phyloP scores from a whole-genome alignment of 495 filamentous ascomycete genomes.

The Corynascus novoguineensis region DNA sequence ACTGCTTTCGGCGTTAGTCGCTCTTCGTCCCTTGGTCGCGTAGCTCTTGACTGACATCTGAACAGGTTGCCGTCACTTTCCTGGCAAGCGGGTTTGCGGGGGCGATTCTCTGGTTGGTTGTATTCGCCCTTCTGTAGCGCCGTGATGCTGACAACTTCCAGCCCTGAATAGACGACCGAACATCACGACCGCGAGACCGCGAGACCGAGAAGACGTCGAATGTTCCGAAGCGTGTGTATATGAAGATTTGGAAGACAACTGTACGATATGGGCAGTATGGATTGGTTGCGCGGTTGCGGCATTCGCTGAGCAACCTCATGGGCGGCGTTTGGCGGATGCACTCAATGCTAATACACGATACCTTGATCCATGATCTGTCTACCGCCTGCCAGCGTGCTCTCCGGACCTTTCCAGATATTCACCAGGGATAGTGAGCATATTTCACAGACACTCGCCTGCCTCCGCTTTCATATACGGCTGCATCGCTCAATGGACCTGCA shows the following conservation, averaged over 20 bases:
- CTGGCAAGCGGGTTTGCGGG: constrained; percentile 68
- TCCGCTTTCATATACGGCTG: too few species aligned
- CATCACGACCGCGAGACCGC: background rate
- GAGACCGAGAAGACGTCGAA: background rate
- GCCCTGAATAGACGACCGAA: constrained; percentile 7
- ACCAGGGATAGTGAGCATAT: too few species aligned
- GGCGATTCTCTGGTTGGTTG: constrained; percentile 24
- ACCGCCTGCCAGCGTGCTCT: too few species aligned
- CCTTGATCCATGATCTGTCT: too few species aligned
- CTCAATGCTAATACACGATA: constrained; percentile 11
- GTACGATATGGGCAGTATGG: constrained; percentile 23
- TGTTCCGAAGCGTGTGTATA: background rate
- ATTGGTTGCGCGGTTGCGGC: background rate
- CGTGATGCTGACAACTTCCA: constrained; percentile 6
- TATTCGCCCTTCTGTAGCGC: background rate
- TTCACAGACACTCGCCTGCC: too few species aligned
- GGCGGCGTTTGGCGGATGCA: constrained; percentile 23
- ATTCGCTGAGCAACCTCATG: constrained; percentile 2
- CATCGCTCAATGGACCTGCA: too few species aligned
- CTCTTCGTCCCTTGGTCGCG: background rate
- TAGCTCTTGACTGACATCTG: constrained; percentile 13
- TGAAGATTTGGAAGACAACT: background rate
- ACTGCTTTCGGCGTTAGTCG: constrained; percentile 65
- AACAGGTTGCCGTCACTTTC: constrained; percentile 65
- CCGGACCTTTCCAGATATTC: too few species aligned